A percentile compares a stretch with the other conserved stretches of the same genome.
Evolutionary conservation across 2,329 filamentous ascomycete genomes (phyloP).

Genomic region (Xylariomycetidae sp.): DNA sequence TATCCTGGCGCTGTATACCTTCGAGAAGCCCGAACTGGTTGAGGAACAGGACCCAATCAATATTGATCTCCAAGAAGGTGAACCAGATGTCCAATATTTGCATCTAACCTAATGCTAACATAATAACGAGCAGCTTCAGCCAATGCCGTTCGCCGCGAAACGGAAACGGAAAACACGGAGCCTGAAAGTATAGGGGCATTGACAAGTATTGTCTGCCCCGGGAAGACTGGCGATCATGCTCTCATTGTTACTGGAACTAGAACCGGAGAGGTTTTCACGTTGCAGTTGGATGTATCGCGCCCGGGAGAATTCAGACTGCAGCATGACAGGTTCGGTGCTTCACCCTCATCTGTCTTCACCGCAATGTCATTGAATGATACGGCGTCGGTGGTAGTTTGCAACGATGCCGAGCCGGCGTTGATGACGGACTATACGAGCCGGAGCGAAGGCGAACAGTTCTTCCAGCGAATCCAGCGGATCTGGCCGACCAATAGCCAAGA

Average conservation of each 20-base stretch:
- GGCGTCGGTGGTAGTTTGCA: slow-evolving; percentile 36
- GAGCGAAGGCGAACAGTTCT: slow-evolving; percentile 15
- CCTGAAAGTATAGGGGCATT: slow-evolving; percentile 32
- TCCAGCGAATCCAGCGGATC: slow-evolving; percentile 38
- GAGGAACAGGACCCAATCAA: slow-evolving; percentile 3
- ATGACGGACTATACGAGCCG: slow-evolving; percentile 15
- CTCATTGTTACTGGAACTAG: slow-evolving; percentile 42
- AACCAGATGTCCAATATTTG: too few species aligned
- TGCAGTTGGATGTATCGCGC: slow-evolving; percentile 19
- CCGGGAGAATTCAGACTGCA: slow-evolving; percentile 9
- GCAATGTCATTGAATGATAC: slow-evolving; percentile 34
- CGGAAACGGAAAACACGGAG: slow-evolving; percentile 1
- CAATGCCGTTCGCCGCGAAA: too few species aligned
- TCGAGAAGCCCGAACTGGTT: slow-evolving; percentile 3
- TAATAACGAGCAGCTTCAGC: too few species aligned
- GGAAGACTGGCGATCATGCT: slow-evolving; percentile 16
- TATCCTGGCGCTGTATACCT: slow-evolving; percentile 15
- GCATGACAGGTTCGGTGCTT: slow-evolving; percentile 20
- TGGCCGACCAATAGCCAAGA: slow-evolving; percentile 48
- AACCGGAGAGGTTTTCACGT: slow-evolving; percentile 43
- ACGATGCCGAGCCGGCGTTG: slow-evolving; percentile 21
- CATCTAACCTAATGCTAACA: too few species aligned
- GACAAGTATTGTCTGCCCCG: slow-evolving; percentile 35
- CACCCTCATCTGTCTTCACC: slow-evolving; percentile 20
- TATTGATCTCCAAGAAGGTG: slow-evolving; percentile 11